Evolutionary conservation across 176 grass and related monocot genomes (phyloP).

Genomic region (Carex pumila): DNA sequence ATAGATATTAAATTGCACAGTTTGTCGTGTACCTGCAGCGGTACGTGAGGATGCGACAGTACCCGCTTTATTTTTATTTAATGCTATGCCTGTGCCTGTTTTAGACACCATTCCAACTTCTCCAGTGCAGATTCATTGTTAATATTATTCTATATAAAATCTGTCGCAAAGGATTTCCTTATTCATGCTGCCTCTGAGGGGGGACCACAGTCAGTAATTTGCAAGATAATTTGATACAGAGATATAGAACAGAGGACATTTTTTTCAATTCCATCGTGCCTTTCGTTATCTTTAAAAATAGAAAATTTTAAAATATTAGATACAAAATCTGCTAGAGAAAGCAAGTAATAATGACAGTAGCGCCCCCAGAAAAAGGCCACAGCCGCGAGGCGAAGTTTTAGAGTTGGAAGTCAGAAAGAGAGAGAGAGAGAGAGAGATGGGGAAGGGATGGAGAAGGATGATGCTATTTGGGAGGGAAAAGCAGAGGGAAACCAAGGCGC

Average conservation of each 20-base stretch:
- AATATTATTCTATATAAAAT: background rate
- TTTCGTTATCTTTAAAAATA: constrained; percentile 8
- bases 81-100: background rate
- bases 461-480: constrained; percentile 69
- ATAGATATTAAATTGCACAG: background rate
- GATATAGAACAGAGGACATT: background rate
- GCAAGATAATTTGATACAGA: background rate
- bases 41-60: constrained; percentile 15
- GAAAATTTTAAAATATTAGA: background rate
- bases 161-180: too few species aligned
- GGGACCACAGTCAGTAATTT: background rate
- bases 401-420: background rate
- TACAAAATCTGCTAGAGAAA: constrained; percentile 20
- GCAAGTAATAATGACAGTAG: constrained; percentile 1
- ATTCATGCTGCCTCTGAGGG: too few species aligned
- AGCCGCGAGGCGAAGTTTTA: background rate
- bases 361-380: constrained; percentile 5
- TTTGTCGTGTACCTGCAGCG: background rate
- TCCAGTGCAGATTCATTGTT: background rate
- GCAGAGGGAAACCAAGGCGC: background rate
- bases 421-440: background rate
- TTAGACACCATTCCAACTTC: background rate
- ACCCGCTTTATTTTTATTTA: constrained; percentile 5
- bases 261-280: background rate
- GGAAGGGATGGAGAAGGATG: background rate